Conservation (phyloP, 805 yeast genomes). For the Kazachstania psychrophila region DNA sequence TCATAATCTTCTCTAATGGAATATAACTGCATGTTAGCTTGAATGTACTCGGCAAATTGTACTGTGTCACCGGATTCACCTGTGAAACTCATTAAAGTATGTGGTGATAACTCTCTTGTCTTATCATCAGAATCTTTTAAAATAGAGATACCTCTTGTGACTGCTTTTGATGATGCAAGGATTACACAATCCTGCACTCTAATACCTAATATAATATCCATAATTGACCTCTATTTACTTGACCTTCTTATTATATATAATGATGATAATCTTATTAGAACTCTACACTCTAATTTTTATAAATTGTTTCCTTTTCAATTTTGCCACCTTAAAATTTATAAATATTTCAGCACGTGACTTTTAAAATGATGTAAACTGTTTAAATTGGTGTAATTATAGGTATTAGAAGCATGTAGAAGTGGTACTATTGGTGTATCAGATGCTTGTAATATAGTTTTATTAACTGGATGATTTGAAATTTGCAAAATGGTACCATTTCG, state of each 20-base stretch:
- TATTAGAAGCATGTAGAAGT: no score
- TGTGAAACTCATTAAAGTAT: slow-evolving; percentile 75
- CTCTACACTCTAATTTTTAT: no score
- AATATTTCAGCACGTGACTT: neutral
- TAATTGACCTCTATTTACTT: slow-evolving; percentile 25
- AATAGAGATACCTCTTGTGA: slow-evolving; percentile 81
- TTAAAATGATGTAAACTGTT: neutral
- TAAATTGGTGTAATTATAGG: no score
- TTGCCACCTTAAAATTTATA: slow-evolving; percentile 2
- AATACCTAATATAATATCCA: slow-evolving; percentile 90
- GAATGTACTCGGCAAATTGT: slow-evolving; percentile 88
- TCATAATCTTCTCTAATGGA: slow-evolving; percentile 78
- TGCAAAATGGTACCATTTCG: no score
- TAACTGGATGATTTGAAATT: no score
- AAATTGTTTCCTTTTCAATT: neutral
- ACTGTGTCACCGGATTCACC: slow-evolving; percentile 97
- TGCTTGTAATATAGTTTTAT: no score
- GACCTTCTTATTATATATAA: neutral
- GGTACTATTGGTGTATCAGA: no score
- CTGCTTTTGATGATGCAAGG: slow-evolving; percentile 90
- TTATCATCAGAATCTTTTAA: slow-evolving; percentile 73
- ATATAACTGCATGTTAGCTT: slow-evolving; percentile 83
- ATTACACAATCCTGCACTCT: slow-evolving; percentile 72
- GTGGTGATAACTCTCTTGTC: slow-evolving; percentile 64
- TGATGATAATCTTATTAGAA: no score